A percentile compares a stretch with the other conserved stretches of the same genome.
These are phyloP conservation scores for Metschnikowia bowlesiae DNA, from an alignment of 805 yeast genomes.

Conservation along the genomic window DNA sequence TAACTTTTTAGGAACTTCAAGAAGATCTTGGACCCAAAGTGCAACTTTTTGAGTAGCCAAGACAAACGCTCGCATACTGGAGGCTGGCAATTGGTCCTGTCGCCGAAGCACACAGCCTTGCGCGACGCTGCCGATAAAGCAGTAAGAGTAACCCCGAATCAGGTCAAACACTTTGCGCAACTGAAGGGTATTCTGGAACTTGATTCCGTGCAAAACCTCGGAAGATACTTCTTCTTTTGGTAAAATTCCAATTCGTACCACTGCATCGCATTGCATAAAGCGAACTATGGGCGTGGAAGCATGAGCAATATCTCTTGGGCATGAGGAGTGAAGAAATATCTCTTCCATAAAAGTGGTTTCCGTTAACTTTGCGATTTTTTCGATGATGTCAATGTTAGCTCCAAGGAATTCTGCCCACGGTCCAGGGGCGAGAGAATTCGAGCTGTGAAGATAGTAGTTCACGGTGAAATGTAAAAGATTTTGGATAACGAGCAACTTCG, in stretches of 20 bases:
- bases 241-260: not conserved
- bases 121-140: slow-evolving; percentile 24
- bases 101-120: slow-evolving; percentile 46
- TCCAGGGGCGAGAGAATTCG: not conserved
- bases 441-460: slow-evolving; percentile 35
- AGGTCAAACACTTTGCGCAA: slow-evolving; percentile 29
- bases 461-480: slow-evolving; percentile 32
- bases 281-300: not conserved
- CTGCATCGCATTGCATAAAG: not conserved
- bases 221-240: not conserved
- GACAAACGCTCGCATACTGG: slow-evolving; percentile 21
- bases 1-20: slow-evolving; percentile 17
- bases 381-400: slow-evolving; percentile 23
- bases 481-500: slow-evolving; percentile 35
- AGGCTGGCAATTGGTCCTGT: slow-evolving; percentile 33
- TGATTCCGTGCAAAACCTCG: slow-evolving; percentile 39
- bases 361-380: slow-evolving; percentile 42
- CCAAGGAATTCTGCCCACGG: slow-evolving; percentile 4
- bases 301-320: not conserved
- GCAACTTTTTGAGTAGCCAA: slow-evolving; percentile 34
- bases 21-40: slow-evolving; percentile 21
- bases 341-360: slow-evolving; percentile 57
- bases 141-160: slow-evolving; percentile 1
- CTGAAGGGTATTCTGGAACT: slow-evolving; percentile 59
- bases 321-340: slow-evolving; percentile 41